phyloP scores from a whole-genome alignment of 2,329 filamentous ascomycete species.

The Pyrenophora teres region DNA sequence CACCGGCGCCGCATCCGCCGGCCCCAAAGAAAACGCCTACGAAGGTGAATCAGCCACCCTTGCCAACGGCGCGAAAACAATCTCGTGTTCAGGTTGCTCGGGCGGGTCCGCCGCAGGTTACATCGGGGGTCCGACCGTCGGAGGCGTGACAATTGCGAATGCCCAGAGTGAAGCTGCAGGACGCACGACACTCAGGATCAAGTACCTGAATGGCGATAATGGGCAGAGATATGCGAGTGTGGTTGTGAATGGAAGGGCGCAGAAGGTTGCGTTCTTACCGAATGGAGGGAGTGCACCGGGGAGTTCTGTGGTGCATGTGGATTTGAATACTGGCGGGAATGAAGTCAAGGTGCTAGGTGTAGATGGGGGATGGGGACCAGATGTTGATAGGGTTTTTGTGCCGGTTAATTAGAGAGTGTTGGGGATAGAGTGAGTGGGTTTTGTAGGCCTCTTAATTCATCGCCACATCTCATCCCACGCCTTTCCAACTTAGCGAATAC shows the following conservation, averaged over 20 bases:
- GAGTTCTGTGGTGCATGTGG: constrained; percentile 55
- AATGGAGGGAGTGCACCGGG: constrained; percentile 53
- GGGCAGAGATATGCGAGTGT: constrained; percentile 59
- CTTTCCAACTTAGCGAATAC: background rate
- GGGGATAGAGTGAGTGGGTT: background rate
- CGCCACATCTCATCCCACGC: too few relatives aligned
- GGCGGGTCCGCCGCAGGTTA: constrained; percentile 57
- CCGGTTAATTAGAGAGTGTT: constrained; percentile 39
- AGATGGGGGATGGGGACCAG: constrained; percentile 55
- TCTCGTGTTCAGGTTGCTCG: constrained; percentile 60
- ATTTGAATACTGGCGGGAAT: constrained; percentile 57
- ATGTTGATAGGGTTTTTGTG: constrained; percentile 61
- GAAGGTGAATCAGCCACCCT: constrained; percentile 59
- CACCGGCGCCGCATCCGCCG: constrained; percentile 52
- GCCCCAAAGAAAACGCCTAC: constrained; percentile 53
- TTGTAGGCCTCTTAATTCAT: background rate
- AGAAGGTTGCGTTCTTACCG: constrained; percentile 62
- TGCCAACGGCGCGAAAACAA: constrained; percentile 51
- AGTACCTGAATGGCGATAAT: constrained; percentile 62
- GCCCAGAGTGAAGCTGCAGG: constrained; percentile 54
- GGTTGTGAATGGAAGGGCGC: constrained; percentile 59
- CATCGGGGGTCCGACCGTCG: constrained; percentile 51
- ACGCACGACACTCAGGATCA: constrained; percentile 59
- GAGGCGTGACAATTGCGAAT: constrained; percentile 56
- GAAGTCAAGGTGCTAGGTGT: constrained; percentile 53